Evolutionary conservation across 2,329 filamentous ascomycete genomes (phyloP).

Genomic region (Trichoderma afroharzianum): DNA sequence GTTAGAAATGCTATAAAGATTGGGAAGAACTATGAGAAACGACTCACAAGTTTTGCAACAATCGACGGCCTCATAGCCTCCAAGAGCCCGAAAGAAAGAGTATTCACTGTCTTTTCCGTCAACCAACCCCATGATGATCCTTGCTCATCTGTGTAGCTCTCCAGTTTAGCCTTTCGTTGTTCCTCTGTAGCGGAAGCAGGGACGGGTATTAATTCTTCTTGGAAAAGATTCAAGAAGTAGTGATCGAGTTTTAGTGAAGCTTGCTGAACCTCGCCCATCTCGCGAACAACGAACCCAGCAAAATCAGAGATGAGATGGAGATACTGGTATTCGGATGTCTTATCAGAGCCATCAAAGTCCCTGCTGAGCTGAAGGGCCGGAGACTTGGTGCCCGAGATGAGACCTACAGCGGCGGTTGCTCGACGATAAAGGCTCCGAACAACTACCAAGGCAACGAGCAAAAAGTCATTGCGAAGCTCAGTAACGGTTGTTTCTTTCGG

Average conservation of each 20-base stretch:
- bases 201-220: constrained; percentile 27
- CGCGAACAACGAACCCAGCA: constrained; percentile 35
- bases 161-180: neutral
- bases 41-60: constrained; percentile 35
- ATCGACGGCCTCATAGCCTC: constrained; percentile 34
- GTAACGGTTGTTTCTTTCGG: constrained; percentile 22
- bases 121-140: constrained; percentile 33
- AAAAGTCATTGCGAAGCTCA: constrained; percentile 35
- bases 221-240: constrained; percentile 38
- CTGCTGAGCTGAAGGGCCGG: constrained; percentile 31
- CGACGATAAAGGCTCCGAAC: constrained; percentile 41
- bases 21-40: neutral
- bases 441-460: constrained; percentile 38
- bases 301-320: constrained; percentile 36
- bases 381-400: constrained; percentile 20
- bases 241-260: constrained; percentile 30
- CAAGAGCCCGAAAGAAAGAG: constrained; percentile 39
- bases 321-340: constrained; percentile 32
- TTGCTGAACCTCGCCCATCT: constrained; percentile 38
- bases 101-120: constrained; percentile 28
- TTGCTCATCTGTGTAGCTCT: neutral
- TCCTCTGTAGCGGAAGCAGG: constrained; percentile 16
- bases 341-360: constrained; percentile 29
- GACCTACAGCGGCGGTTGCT: constrained; percentile 32
- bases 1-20: constrained; percentile 3